These are phyloP conservation scores for Raddia distichophylla DNA, from an alignment of 176 grass and related monocot species.

Conservation along the genomic window DNA sequence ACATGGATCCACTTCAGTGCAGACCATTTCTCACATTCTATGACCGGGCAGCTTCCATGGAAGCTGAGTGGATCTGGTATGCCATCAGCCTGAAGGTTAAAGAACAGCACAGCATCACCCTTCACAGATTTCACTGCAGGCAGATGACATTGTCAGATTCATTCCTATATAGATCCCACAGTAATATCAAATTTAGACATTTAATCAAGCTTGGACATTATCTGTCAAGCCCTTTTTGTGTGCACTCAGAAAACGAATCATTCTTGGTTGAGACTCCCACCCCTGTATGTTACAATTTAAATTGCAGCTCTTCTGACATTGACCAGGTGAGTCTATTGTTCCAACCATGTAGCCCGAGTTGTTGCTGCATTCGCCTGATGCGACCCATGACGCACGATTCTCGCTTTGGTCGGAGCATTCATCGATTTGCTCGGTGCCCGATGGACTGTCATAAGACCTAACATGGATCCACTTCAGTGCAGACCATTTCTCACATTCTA, in stretches of 20 bases:
- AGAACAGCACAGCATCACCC: constrained; percentile 55
- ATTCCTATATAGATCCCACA: background rate
- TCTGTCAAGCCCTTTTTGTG: background rate
- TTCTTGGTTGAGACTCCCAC: background rate
- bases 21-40: constrained; percentile 64
- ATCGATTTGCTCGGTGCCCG: constrained; percentile 18
- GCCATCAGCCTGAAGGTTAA: constrained; percentile 48
- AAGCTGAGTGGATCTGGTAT: constrained; percentile 44
- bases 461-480: constrained; percentile 63
- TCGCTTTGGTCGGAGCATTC: constrained; percentile 47
- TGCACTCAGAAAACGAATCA: background rate
- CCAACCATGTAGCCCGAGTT: constrained; percentile 19
- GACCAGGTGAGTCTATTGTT: background rate
- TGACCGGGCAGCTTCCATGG: constrained; percentile 54
- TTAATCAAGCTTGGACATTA: background rate
- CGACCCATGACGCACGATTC: constrained; percentile 40
- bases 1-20: constrained; percentile 63
- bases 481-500: constrained; percentile 64
- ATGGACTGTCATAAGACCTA: constrained; percentile 37
- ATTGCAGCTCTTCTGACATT: constrained; percentile 36
- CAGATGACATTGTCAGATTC: background rate
- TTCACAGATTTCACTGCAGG: constrained; percentile 49
- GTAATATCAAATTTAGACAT: background rate
- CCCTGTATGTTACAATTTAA: background rate
- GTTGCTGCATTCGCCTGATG: constrained; percentile 41